A percentile compares a stretch with the other conserved stretches of the same genome.
phyloP scores from a whole-genome alignment of 768 basidiomycete genomes.

The Tricholoma terreum region DNA sequence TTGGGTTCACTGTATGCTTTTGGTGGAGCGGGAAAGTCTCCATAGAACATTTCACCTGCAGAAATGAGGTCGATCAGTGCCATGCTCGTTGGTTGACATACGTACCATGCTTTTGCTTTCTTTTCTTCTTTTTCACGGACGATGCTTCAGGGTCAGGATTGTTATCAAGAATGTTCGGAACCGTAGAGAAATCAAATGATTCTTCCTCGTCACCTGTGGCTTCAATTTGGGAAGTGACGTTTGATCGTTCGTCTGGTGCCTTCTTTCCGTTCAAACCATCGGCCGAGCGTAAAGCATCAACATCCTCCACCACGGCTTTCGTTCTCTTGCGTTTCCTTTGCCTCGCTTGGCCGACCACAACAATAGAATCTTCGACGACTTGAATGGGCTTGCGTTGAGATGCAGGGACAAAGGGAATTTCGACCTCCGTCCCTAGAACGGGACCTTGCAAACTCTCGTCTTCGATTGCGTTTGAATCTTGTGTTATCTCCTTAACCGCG shows the following conservation, averaged over 20 bases:
- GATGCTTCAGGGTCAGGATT: conserved; percentile 39
- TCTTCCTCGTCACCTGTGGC: conserved; percentile 27
- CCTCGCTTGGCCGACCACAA: conserved; percentile 65
- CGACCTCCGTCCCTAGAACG: conserved; percentile 47
- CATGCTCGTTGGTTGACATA: not conserved
- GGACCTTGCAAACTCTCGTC: conserved; percentile 11
- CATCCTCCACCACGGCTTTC: conserved; percentile 23
- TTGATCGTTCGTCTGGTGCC: conserved; percentile 8
- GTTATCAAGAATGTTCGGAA: conserved; percentile 71
- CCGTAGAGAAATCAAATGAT: conserved; percentile 66
- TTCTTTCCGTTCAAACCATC: conserved; percentile 19
- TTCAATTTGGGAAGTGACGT: conserved; percentile 12
- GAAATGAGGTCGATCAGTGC: conserved; percentile 8
- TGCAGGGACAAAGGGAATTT: conserved; percentile 77
- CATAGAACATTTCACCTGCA: conserved; percentile 43
- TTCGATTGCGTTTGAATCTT: conserved; percentile 8
- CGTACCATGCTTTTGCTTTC: conserved; percentile 36
- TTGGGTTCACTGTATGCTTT: conserved; percentile 63
- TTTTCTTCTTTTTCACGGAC: conserved; percentile 45
- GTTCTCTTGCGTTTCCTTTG: conserved; percentile 65
- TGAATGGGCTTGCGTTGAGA: conserved; percentile 44
- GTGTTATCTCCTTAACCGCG: conserved; percentile 2
- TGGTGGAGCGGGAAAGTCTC: conserved; percentile 64
- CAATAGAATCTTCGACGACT: conserved; percentile 57
- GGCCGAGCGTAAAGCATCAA: conserved; percentile 9